Evolutionary conservation across 164 flowering plant species (phyloP), one percentile per base, ranked within the genome.

Genomic region (Magnolia sinica): DNA sequence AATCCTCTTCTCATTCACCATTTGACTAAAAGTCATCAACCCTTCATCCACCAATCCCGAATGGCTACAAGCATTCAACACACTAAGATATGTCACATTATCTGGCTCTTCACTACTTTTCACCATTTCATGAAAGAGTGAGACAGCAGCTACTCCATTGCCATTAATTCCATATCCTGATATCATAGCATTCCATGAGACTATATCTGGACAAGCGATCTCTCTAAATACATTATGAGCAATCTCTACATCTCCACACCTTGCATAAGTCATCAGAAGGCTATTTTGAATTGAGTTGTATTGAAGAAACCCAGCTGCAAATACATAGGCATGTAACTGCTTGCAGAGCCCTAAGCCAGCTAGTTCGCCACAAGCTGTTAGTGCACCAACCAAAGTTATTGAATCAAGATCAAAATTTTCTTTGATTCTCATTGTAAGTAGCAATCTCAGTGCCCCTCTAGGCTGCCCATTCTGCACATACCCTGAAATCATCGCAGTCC

Each of bases 61-160:
- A 80, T 88, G 88, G 72, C 84, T 82, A 76, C 88, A 88, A 72
- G 87, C 90, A 69, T 67, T 75, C 79, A 86, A 64, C 20, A 86
- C 72, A 69, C 78, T 72, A 50, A 80, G 74, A 59, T 85, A 83
- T 10, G 87, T 82, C 2, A 75, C 78, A 61, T 73, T 63, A 69
- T 88, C 87, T 13, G 84, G 82, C 37, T 78, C 67, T 75, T 73
- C 71, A 64, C 81, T 79, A 20, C 29, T 0, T 11, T 49, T 74
- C 68, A 68, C 73, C 88, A 87, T 86, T 67, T 86, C 78, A 64
- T 76, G 73, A 50, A 77, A 84, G 24, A 87, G 79, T 31, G 80
- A 50, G n/a, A 86, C 70, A 37, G 88, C 84, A 72, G 73, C 76
- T 78, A 81, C 77, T 59, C 83, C 87, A 29, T 65, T 55, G 64